A percentile compares a stretch with the other conserved stretches of the same genome.
phyloP scores from a whole-genome alignment of 2,329 filamentous ascomycete genomes.

The Rhinocladiella mackenziei region DNA sequence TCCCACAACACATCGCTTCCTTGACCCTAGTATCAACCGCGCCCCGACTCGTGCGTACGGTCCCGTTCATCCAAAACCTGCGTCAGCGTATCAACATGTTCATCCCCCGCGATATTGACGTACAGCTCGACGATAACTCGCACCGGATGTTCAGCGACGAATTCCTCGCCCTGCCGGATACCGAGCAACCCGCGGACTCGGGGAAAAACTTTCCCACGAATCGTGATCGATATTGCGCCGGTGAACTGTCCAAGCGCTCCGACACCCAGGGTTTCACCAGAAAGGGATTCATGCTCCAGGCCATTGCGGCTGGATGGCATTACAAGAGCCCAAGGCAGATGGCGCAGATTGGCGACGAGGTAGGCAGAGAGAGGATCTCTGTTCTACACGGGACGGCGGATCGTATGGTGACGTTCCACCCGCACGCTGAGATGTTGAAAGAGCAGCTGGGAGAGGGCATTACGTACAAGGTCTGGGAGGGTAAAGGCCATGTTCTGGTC shows the following conservation, averaged over 20 bases:
- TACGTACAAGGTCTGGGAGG: conserved; percentile 58
- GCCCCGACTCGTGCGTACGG: conserved; percentile 57
- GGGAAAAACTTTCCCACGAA: conserved; percentile 61
- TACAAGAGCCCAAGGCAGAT: conserved; percentile 67
- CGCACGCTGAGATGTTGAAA: conserved; percentile 68
- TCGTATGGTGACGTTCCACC: conserved; percentile 68
- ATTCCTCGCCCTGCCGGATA: conserved; percentile 46
- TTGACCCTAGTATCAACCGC: conserved; percentile 61
- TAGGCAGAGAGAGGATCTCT: conserved; percentile 70
- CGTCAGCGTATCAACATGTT: conserved; percentile 54
- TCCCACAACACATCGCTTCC: conserved; percentile 35
- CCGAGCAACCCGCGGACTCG: conserved; percentile 28
- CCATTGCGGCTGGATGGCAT: conserved; percentile 75
- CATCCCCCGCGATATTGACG: conserved; percentile 67
- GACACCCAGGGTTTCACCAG: conserved; percentile 59
- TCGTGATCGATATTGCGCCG: conserved; percentile 76
- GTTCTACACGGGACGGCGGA: conserved; percentile 74
- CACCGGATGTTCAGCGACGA: conserved; percentile 60
- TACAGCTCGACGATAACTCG: conserved; percentile 61
- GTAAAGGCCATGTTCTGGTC: conserved; percentile 69
- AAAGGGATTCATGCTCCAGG: conserved; percentile 69
- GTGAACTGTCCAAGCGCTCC: conserved; percentile 68
- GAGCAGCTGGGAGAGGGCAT: conserved; percentile 58
- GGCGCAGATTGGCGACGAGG: conserved; percentile 58
- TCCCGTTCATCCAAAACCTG: conserved; percentile 60